Conservation (phyloP, 2,329 filamentous ascomycete species). For the Talaromyces sp. region DNA sequence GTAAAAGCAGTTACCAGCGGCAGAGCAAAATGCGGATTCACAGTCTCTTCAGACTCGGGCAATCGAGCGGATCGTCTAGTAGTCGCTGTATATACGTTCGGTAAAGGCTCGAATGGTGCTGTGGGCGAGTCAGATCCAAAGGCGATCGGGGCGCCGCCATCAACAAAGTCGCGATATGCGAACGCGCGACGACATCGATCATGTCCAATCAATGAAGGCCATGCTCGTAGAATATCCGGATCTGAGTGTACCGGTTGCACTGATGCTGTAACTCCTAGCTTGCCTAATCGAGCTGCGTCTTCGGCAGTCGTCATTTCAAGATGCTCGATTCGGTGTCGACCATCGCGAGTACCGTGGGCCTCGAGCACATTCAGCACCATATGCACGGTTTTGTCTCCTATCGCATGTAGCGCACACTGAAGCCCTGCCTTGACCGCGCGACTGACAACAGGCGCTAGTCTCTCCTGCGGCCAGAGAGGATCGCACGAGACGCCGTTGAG, state of each 20-base stretch:
- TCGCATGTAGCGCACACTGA: constrained; percentile 52
- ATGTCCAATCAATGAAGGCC: constrained; percentile 45
- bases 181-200: constrained; percentile 49
- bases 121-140: constrained; percentile 51
- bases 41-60: constrained; percentile 35
- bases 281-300: constrained; percentile 47
- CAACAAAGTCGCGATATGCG: constrained; percentile 50
- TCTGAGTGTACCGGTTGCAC: constrained; percentile 41
- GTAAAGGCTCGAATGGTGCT: constrained; percentile 44
- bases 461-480: constrained; percentile 46
- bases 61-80: constrained; percentile 47
- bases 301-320: constrained; percentile 48
- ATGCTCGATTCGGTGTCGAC: constrained; percentile 52
- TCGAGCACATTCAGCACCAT: constrained; percentile 48
- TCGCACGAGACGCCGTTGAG: constrained; percentile 40
- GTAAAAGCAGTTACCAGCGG: constrained; percentile 42
- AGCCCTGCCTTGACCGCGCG: constrained; percentile 44
- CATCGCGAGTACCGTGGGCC: constrained; percentile 36
- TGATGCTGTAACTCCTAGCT: constrained; percentile 46
- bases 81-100: constrained; percentile 50
- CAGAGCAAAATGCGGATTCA: constrained; percentile 46
- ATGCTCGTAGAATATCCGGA: constrained; percentile 48
- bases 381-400: constrained; percentile 48
- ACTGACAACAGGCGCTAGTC: constrained; percentile 43
- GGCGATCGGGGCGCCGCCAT: constrained; percentile 45